A percentile compares a stretch with the other conserved stretches of the same genome.
These are phyloP conservation scores for Phaeolepiota aurea DNA, from an alignment of 768 basidiomycete genomes.

Conservation along the genomic window DNA sequence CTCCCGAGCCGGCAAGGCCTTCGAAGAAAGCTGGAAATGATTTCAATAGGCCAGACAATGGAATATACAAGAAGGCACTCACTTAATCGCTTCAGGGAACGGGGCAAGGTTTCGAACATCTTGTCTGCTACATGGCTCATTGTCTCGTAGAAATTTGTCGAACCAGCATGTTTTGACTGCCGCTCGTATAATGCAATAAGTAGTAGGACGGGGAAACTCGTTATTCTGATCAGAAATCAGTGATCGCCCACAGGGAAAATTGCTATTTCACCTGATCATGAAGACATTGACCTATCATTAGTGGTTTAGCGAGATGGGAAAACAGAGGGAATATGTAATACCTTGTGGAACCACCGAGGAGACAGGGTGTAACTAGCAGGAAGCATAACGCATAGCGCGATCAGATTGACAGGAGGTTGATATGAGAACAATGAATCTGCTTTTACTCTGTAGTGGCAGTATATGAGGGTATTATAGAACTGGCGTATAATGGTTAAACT, in stretches of 20 bases:
- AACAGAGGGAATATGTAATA: conserved; percentile 15
- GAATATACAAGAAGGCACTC: conserved; percentile 18
- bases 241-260: not conserved
- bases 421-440: conserved; percentile 92
- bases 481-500: too few relatives aligned
- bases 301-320: not conserved
- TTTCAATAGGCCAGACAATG: not conserved
- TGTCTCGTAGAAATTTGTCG: conserved; percentile 67
- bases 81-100: conserved; percentile 70
- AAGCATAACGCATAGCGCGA: conserved; percentile 82
- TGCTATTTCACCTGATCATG: conserved; percentile 60
- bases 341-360: conserved; percentile 98
- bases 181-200: conserved; percentile 81
- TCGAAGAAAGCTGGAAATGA: conserved; percentile 61
- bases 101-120: conserved; percentile 66
- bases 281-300: conserved; percentile 69
- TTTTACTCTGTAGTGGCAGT: conserved; percentile 45
- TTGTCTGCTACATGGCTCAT: conserved; percentile 58
- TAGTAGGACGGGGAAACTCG: conserved; percentile 45
- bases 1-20: conserved; percentile 60
- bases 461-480: not conserved
- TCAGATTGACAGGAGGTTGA: conserved; percentile 85
- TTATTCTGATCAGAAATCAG: too few relatives aligned
- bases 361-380: conserved; percentile 80
- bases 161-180: conserved; percentile 62